phyloP scores from a whole-genome alignment of 345 rosid species.

The Nephelium lappaceum region DNA sequence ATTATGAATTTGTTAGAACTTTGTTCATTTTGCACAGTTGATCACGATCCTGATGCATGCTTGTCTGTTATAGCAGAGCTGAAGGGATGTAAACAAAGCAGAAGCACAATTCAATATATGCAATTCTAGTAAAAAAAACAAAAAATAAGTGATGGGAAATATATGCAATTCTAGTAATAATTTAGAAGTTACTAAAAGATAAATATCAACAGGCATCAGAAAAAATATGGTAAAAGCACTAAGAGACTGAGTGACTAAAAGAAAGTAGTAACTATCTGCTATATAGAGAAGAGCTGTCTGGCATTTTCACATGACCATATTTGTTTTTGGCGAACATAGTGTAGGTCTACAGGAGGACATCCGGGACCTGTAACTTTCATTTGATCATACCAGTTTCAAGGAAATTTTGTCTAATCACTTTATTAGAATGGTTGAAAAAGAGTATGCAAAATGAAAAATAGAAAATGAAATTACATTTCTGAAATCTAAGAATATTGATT shows the following conservation, averaged over 20 bases:
- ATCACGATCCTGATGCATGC: background rate
- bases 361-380: background rate
- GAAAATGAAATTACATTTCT: too few species aligned
- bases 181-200: background rate
- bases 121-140: background rate
- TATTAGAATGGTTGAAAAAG: background rate
- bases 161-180: background rate
- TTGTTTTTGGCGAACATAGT: background rate
- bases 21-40: constrained; percentile 4
- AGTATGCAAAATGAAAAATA: too few species aligned
- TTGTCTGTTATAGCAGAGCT: background rate
- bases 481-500: too few species aligned
- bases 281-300: background rate
- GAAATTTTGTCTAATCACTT: background rate
- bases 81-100: background rate
- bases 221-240: background rate
- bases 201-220: background rate
- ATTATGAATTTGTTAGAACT: background rate
- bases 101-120: background rate
- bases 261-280: background rate
- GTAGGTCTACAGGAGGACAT: background rate
- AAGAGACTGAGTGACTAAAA: background rate
- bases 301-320: background rate
- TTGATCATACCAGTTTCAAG: background rate
- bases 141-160: too few species aligned